A percentile compares a stretch with the other conserved stretches of the same genome.
phyloP scores from a whole-genome alignment of 2,329 filamentous ascomycete species.

The Fusarium veterinarium region DNA sequence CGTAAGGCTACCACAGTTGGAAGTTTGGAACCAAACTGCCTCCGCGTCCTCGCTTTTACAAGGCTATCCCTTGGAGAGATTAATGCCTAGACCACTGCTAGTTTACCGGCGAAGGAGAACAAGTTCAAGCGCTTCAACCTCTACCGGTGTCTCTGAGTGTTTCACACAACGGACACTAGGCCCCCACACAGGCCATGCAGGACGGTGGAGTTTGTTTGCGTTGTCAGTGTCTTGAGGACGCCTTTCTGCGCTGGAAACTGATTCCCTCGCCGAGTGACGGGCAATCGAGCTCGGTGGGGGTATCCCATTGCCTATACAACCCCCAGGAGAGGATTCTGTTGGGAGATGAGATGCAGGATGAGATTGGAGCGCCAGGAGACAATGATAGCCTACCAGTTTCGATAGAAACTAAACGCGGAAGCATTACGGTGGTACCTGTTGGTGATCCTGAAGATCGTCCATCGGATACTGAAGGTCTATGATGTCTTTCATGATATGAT shows the following conservation, averaged over 20 bases:
- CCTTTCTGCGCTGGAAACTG: constrained; percentile 28
- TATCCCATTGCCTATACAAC: background rate
- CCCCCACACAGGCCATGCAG: constrained; percentile 31
- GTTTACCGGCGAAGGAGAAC: constrained; percentile 9
- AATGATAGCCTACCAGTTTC: background rate
- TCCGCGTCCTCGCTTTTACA: constrained; percentile 21
- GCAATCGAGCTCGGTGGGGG: constrained; percentile 9
- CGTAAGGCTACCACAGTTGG: constrained; percentile 29
- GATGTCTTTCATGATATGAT: constrained; percentile 28
- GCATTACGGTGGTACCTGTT: background rate
- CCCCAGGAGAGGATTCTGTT: background rate
- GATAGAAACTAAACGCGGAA: background rate
- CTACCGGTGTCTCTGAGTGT: background rate
- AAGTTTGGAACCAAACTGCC: constrained; percentile 1
- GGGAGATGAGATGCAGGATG: background rate
- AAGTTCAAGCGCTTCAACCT: constrained; percentile 21
- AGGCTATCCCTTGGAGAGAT: constrained; percentile 38
- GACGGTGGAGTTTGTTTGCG: constrained; percentile 18
- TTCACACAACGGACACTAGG: constrained; percentile 22
- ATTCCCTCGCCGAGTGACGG: background rate
- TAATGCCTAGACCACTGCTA: constrained; percentile 30
- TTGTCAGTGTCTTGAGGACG: constrained; percentile 28
- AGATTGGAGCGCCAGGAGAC: background rate
- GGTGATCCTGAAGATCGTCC: constrained; percentile 2
- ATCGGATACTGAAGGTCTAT: constrained; percentile 2